Conservation (phyloP, 164 flowering plant species). For the Litsea cubeba region DNA sequence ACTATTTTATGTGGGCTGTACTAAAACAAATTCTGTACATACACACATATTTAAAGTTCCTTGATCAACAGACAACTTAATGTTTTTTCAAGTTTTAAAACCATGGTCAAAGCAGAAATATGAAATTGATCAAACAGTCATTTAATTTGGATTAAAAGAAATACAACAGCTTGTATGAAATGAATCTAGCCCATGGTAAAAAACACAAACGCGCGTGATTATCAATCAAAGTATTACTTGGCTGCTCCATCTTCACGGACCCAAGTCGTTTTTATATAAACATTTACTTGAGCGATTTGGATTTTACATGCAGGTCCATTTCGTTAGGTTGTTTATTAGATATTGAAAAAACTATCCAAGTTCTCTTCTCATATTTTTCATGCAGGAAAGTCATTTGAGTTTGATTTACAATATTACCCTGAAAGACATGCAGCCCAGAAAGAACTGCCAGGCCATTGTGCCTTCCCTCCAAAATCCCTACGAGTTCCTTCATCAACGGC, state of each 20-base stretch:
- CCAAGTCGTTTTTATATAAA: background rate
- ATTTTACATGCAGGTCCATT: too few relatives aligned
- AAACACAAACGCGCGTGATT: background rate
- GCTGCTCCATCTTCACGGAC: background rate
- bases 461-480: slow-evolving; percentile 6
- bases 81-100: too few relatives aligned
- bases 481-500: slow-evolving; percentile 11
- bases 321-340: too few relatives aligned
- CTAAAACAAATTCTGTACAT: too few relatives aligned
- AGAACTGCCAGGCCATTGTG: slow-evolving; percentile 7
- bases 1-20: too few relatives aligned
- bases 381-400: background rate
- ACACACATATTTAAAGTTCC: too few relatives aligned
- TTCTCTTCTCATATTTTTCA: background rate
- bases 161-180: too few relatives aligned
- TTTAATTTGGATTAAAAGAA: too few relatives aligned
- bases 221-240: background rate
- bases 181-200: too few relatives aligned
- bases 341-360: background rate
- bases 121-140: too few relatives aligned
- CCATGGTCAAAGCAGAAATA: too few relatives aligned
- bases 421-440: slow-evolving; percentile 4
- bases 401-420: slow-evolving; percentile 9
- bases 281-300: background rate
- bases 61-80: too few relatives aligned